Evolutionary conservation across 441 rosid genomes (phyloP), one percentile per base, ranked within the genome.

Genomic region (Jatropha multifida): DNA sequence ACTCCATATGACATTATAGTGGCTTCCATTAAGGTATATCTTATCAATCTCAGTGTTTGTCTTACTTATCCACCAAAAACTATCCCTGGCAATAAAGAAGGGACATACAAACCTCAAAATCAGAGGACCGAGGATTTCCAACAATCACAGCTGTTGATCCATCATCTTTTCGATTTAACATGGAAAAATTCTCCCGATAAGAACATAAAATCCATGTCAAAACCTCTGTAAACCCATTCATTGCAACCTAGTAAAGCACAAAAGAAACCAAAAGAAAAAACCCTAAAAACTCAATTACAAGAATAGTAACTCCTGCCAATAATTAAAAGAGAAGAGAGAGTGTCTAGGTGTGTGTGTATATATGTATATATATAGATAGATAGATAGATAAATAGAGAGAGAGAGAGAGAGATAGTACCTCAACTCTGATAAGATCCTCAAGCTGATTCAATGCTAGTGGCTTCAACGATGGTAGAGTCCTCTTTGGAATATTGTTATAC

Each of bases 61-160:
- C 4, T 49, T 48, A 54, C 52, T 40, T 4, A 40, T n/a, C 38
- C 9, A 44, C 40, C 20, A 72, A 44, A 11, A 1, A 37, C 11
- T 4, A 20, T 7, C 37, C 63, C 5, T 15, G 14, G 3, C 7
- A 18, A 51, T 27, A 37, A 72, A 10, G 17, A 46, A 32, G 12
- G 48, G 2, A 11, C 12, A 65, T 32, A 74, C 86, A 77, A 84
- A 96, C 99, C 99, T 96, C 98, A 84, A 89, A 96, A 87, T 96
- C 99, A 76, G 97, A 83, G 37, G 93, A 85, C 23, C 97, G 94
- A 26, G 99, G 98, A 77, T 96, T 96, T 65, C 83, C 96, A 80
- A 92, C 78, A 38, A 90, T 85, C 40, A 85, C 97, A 17, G 92
- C 90, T 17, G 74, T 76, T 67, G 89, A 79, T 68, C 83, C 76